Conservation (phyloP, 1,284 basidiomycete species). For the Pascua guehoae region DNA sequence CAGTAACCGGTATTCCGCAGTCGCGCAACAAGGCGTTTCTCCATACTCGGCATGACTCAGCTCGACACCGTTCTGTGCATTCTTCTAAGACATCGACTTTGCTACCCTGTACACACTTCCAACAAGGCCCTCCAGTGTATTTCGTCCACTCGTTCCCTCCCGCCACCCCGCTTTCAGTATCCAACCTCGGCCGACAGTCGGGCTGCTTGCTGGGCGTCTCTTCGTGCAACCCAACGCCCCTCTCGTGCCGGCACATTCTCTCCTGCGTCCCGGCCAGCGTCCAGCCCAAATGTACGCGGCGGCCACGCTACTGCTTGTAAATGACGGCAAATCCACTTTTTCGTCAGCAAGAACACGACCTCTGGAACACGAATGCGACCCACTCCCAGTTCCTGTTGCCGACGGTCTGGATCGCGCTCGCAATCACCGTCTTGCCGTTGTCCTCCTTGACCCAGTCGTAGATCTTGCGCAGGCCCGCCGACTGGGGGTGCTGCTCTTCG, state of each 20-base stretch:
- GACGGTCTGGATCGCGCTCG: constrained; percentile 40
- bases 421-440: constrained; percentile 37
- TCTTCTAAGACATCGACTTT: no score
- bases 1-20: no score
- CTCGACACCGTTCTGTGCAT: no score
- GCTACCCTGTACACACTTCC: not conserved
- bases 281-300: no score
- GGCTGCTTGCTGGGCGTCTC: not conserved
- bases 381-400: constrained; percentile 45
- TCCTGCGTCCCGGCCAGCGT: not conserved
- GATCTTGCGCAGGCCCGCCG: constrained; percentile 33
- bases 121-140: not conserved
- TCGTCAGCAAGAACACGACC: constrained; percentile 8
- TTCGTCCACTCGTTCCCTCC: not conserved
- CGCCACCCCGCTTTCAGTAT: not conserved
- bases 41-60: no score
- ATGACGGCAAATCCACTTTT: constrained; percentile 31
- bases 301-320: constrained; percentile 20
- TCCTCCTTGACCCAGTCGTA: constrained; percentile 44
- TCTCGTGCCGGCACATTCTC: not conserved
- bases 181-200: not conserved
- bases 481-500: constrained; percentile 22
- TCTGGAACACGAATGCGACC: constrained; percentile 12
- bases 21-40: no score
- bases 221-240: not conserved